phyloP scores from a whole-genome alignment of 1,139 yeast genomes.

The Yamadazyma dendronema region DNA sequence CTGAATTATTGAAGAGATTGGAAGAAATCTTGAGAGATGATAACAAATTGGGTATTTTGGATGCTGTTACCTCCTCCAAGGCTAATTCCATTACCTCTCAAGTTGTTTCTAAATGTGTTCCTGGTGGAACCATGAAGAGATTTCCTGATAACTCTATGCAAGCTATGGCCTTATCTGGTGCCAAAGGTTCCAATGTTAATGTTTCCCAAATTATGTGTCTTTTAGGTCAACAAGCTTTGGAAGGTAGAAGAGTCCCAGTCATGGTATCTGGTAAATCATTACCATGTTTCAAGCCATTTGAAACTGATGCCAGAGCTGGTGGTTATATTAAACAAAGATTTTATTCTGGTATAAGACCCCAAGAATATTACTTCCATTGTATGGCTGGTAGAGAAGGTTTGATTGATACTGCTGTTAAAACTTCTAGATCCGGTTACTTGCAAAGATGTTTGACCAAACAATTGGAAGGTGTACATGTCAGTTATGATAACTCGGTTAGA shows the following conservation, averaged over 20 bases:
- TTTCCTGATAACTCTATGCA: conserved; percentile 98
- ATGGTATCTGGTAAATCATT: conserved; percentile 98
- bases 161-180: conserved; percentile 98
- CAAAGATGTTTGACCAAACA: conserved; percentile 99
- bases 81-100: conserved; percentile 89
- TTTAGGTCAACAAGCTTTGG: conserved; percentile 97
- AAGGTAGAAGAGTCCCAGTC: conserved; percentile 98
- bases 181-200: conserved; percentile 97
- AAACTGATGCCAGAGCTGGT: conserved; percentile 97
- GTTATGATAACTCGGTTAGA: conserved; percentile 93
- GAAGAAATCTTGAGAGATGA: conserved; percentile 96
- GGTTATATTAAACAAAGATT: conserved; percentile 97
- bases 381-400: conserved; percentile 99
- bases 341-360: conserved; percentile 98
- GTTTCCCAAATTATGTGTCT: conserved; percentile 99
- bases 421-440: conserved; percentile 96
- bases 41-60: conserved; percentile 86
- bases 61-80: conserved; percentile 93
- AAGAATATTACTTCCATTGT: conserved; percentile 99
- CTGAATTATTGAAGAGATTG: conserved; percentile 81
- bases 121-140: conserved; percentile 91
- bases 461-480: conserved; percentile 93
- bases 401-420: conserved; percentile 98
- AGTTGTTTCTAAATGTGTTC: conserved; percentile 92
- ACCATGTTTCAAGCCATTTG: conserved; percentile 95